Evolutionary conservation across 2,329 filamentous ascomycete species (phyloP).

Genomic region (Diaporthe caulivora): DNA sequence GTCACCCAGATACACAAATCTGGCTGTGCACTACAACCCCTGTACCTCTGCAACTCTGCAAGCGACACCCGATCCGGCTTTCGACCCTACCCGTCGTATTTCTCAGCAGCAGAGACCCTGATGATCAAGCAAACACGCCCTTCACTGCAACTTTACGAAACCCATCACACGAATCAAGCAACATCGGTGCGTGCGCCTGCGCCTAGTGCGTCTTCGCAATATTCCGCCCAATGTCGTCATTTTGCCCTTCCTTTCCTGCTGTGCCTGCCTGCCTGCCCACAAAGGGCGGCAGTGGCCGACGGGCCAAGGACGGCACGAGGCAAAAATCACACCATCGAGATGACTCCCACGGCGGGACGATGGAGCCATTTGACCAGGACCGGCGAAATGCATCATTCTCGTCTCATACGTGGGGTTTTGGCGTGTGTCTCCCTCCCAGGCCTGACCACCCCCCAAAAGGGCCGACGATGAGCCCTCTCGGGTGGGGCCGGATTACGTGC

Average conservation of each 20-base stretch:
- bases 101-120: conserved; percentile 27
- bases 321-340: conserved; percentile 15
- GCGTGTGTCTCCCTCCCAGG: background rate
- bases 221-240: conserved; percentile 33
- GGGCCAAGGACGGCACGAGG: background rate
- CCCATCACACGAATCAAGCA: conserved; percentile 17
- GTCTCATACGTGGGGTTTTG: conserved; percentile 18
- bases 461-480: conserved; percentile 11
- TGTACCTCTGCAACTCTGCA: conserved; percentile 19
- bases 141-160: background rate
- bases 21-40: background rate
- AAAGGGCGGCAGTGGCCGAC: conserved; percentile 31
- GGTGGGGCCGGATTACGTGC: conserved; percentile 37
- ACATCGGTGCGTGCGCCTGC: background rate
- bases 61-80: conserved; percentile 17
- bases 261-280: conserved; percentile 12
- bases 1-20: background rate
- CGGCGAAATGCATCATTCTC: background rate
- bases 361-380: background rate
- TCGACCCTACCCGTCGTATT: background rate
- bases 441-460: conserved; percentile 6
- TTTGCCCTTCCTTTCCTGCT: background rate
- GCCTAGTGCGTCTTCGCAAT: conserved; percentile 33
- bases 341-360: background rate
- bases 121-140: background rate